Evolutionary conservation across 2,329 filamentous ascomycete species (phyloP).

Genomic region (Cryphonectria parasitica): DNA sequence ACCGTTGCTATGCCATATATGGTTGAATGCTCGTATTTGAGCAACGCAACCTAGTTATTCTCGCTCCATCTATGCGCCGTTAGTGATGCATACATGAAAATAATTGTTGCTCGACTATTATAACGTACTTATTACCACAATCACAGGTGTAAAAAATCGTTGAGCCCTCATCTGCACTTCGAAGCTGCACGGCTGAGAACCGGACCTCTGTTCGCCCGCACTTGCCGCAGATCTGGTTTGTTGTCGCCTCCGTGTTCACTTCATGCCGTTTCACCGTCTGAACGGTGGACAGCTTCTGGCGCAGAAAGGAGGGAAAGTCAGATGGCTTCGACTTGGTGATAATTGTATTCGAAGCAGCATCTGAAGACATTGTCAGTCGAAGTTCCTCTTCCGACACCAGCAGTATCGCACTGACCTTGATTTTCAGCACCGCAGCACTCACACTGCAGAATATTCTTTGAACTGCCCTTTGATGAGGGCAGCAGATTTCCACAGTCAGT

Average conservation of each 20-base stretch:
- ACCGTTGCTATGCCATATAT: background rate
- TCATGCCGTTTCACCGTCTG: slow-evolving; percentile 81
- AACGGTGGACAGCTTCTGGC: slow-evolving; percentile 84
- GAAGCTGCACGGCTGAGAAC: slow-evolving; percentile 82
- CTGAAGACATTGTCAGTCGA: slow-evolving; percentile 44
- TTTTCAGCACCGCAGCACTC: slow-evolving; percentile 86
- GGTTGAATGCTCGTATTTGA: background rate
- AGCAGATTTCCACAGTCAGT: slow-evolving; percentile 89
- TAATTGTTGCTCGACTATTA: background rate
- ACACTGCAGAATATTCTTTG: slow-evolving; percentile 77
- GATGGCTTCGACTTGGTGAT: slow-evolving; percentile 84
- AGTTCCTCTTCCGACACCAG: background rate
- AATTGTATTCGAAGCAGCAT: slow-evolving; percentile 75
- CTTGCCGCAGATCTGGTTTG: slow-evolving; percentile 72
- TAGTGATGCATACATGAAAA: slow-evolving; percentile 33
- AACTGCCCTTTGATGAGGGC: slow-evolving; percentile 76
- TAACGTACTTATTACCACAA: slow-evolving; percentile 77
- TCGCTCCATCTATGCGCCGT: slow-evolving; percentile 53
- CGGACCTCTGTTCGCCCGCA: slow-evolving; percentile 83
- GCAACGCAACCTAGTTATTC: slow-evolving; percentile 55
- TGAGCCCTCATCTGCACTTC: slow-evolving; percentile 92
- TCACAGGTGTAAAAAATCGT: slow-evolving; percentile 90
- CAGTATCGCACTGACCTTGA: slow-evolving; percentile 62
- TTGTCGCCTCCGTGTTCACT: slow-evolving; percentile 71
- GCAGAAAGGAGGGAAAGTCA: slow-evolving; percentile 87